A percentile compares a stretch with the other conserved stretches of the same genome.
phyloP scores from a whole-genome alignment of 2,329 filamentous ascomycete species.

The Cryphonectria nitschkei region DNA sequence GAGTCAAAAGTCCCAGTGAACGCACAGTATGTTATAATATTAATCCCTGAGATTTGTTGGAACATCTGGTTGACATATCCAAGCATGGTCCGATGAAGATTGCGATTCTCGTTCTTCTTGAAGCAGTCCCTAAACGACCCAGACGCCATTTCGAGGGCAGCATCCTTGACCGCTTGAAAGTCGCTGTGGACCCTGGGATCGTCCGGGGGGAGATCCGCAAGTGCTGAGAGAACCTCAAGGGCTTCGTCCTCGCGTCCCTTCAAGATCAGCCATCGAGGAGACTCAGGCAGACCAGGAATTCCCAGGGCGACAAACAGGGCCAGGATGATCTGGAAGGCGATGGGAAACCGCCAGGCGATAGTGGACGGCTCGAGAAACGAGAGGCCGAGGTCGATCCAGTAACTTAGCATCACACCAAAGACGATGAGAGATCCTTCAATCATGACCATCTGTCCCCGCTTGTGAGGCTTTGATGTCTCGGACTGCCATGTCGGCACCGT shows the following conservation, averaged over 20 bases:
- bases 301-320: constrained; percentile 26
- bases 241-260: constrained; percentile 29
- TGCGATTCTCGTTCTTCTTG: constrained; percentile 21
- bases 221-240: constrained; percentile 22
- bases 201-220: constrained; percentile 18
- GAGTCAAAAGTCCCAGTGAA: too few relatives aligned
- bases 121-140: constrained; percentile 20
- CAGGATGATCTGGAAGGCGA: constrained; percentile 34
- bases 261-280: constrained; percentile 31
- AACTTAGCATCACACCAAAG: constrained; percentile 67
- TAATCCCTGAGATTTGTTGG: constrained; percentile 47
- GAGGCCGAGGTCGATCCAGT: constrained; percentile 53
- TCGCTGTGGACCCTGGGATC: constrained; percentile 21
- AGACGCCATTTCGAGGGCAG: constrained; percentile 18
- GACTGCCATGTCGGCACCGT: constrained; percentile 31
- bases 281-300: constrained; percentile 30
- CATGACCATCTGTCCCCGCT: constrained; percentile 29
- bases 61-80: constrained; percentile 35
- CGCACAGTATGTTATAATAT: constrained; percentile 30
- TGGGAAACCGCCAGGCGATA: constrained; percentile 41
- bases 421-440: constrained; percentile 58
- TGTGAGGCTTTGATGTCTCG: constrained; percentile 28
- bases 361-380: constrained; percentile 32
- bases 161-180: constrained; percentile 20
- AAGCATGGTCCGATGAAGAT: constrained; percentile 21